Conservation (phyloP, 2,329 filamentous ascomycete species). For the Fusarium nelsonii region DNA sequence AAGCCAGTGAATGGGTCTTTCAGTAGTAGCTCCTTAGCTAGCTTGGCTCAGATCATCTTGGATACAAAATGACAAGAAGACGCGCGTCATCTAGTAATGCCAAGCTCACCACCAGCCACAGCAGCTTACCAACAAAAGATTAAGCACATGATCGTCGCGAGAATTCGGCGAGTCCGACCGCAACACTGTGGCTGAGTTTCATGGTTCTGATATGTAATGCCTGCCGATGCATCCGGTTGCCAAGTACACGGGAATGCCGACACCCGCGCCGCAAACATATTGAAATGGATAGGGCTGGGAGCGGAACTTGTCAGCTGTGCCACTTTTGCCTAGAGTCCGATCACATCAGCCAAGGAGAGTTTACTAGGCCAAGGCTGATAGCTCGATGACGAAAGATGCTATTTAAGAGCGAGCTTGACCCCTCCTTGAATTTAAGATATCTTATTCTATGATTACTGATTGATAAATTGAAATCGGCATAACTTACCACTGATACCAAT, state of each 20-base stretch:
- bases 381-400: constrained; percentile 27
- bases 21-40: background rate
- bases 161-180: constrained; percentile 23
- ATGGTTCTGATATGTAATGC: background rate
- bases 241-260: constrained; percentile 37
- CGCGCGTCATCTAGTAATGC: constrained; percentile 30
- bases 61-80: background rate
- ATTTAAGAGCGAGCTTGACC: constrained; percentile 29
- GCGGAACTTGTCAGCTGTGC: constrained; percentile 20
- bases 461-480: background rate
- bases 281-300: background rate
- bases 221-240: constrained; percentile 40
- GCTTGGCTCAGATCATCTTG: background rate
- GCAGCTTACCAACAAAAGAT: background rate
- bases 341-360: constrained; percentile 39
- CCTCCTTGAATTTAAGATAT: background rate
- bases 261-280: constrained; percentile 13
- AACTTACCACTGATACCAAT: background rate
- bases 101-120: constrained; percentile 37
- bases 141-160: background rate
- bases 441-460: background rate
- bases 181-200: constrained; percentile 9
- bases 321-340: constrained; percentile 28
- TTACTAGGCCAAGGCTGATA: constrained; percentile 17
- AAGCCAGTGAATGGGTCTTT: background rate